These are phyloP conservation scores for Wickerhamomyces strasburgensis DNA, from an alignment of 805 yeast species.

Conservation along the genomic window DNA sequence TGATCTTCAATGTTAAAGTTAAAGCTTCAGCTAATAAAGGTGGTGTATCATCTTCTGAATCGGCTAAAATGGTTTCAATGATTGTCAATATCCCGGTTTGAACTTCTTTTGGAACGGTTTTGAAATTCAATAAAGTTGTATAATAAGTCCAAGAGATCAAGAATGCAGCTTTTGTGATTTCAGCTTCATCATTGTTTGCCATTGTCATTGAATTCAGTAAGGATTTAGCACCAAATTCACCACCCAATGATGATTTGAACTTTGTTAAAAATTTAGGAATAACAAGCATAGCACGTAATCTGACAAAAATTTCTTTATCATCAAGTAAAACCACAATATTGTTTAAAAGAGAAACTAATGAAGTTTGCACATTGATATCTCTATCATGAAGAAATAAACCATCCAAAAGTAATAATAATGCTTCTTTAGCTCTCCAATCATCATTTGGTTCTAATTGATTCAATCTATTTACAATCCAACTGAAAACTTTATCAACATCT, in stretches of 20 bases:
- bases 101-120: conserved; percentile 19
- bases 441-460: conserved; percentile 1
- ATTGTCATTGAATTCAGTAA: conserved; percentile 20
- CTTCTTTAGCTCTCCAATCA: conserved; percentile 43
- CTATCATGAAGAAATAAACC: conserved; percentile 36
- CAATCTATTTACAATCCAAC: conserved; percentile 7
- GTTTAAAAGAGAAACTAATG: conserved; percentile 13
- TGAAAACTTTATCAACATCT: conserved; percentile 30
- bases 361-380: conserved; percentile 22
- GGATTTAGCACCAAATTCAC: conserved; percentile 27
- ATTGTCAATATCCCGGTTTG: conserved; percentile 25
- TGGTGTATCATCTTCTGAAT: conserved; percentile 76
- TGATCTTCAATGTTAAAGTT: conserved; percentile 50
- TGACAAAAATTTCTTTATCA: conserved; percentile 33
- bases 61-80: conserved; percentile 38
- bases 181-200: conserved; percentile 27
- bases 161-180: conserved; percentile 26
- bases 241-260: conserved; percentile 34
- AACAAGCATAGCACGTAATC: conserved; percentile 44
- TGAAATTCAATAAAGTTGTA: conserved; percentile 30
- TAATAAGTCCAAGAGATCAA: conserved; percentile 53
- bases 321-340: conserved; percentile 9
- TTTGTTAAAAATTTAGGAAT: conserved; percentile 56
- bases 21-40: conserved; percentile 67
- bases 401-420: conserved; percentile 47